Evolutionary conservation across 148 eudicot species (phyloP).

Genomic region (Rheum nobile): DNA sequence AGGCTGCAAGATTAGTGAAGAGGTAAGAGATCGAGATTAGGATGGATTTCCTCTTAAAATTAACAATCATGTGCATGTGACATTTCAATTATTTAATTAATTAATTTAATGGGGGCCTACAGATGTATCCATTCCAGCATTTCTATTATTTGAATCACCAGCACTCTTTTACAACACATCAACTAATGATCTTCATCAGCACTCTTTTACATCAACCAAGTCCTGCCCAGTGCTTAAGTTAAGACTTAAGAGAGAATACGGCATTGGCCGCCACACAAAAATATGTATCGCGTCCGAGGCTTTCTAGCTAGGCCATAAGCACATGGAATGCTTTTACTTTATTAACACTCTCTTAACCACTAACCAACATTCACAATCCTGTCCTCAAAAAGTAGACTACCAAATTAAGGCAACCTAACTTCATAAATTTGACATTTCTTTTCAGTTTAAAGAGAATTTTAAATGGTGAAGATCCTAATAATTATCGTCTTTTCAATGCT

Average conservation of each 20-base stretch:
- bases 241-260: too few relatives aligned
- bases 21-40: not conserved
- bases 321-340: too few relatives aligned
- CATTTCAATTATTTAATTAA: not conserved
- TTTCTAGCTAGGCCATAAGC: too few relatives aligned
- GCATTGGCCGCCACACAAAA: not conserved
- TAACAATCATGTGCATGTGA: not conserved
- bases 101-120: not conserved
- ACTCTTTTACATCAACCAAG: not conserved
- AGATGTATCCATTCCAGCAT: not conserved
- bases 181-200: not conserved
- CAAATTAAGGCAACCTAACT: constrained; percentile 35
- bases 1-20: not conserved
- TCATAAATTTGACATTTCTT: not conserved
- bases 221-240: not conserved
- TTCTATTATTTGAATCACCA: constrained; percentile 3
- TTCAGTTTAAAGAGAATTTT: not conserved
- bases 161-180: not conserved
- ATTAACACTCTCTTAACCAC: too few relatives aligned
- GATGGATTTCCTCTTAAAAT: not conserved
- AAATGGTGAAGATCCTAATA: too few relatives aligned
- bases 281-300: not conserved
- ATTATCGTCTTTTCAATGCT: too few relatives aligned
- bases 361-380: too few relatives aligned
- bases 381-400: too few relatives aligned